Base-by-base conservation (phyloP, 495 filamentous ascomycete species). In the Annulohypoxylon nitens region DNA sequence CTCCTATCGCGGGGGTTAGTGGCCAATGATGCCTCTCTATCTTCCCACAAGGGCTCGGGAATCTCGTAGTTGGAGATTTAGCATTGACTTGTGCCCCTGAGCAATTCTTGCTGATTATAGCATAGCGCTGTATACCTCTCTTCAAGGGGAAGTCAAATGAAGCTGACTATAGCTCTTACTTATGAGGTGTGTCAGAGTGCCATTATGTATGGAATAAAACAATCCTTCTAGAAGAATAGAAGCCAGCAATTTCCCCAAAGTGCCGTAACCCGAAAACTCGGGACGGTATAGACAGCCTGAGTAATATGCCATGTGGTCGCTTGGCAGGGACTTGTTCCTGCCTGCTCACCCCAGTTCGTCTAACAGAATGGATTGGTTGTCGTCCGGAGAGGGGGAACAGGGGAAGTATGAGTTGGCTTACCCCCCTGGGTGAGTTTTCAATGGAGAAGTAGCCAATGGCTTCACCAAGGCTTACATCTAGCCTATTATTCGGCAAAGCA, bases 341-440 rank as follows among this genome's bases (percentile, higher is more conserved):
- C 2, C 23, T 43, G 57, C 37, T 26, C 3, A 57, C 30, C 53
- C 53, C 11, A 37, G 53, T 33, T 30, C 20, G n/a, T 41, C n/a
- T 36, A n/a, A 36, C 57, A 43, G 36, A 43, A 34, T 37, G 20
- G 54, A 60, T 43, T 60, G 57, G 57, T 9, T 43, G 18, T 60
- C 20, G 37, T 26, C n/a, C 14, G 26, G 57, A 12, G 26, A 43
- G 37, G 54, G 30, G 36, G 36, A 20, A 43, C 57, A 60, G 26
- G 57, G 57, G 36, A 60, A 20, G 57, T 34, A 45, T 41, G n/a
- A 60, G 12, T 9, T 26, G 20, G 57, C 57, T 60, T 60, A 60
- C 10, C 20, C 37, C 30, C 36, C 36, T 26, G 20, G 30, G 6
- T 60, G 36, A 60, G 26, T 60, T 60, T 20, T 60, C 57, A 60